Conservation (phyloP, 495 filamentous ascomycete species). For the Friedmanniomyces simplex region DNA sequence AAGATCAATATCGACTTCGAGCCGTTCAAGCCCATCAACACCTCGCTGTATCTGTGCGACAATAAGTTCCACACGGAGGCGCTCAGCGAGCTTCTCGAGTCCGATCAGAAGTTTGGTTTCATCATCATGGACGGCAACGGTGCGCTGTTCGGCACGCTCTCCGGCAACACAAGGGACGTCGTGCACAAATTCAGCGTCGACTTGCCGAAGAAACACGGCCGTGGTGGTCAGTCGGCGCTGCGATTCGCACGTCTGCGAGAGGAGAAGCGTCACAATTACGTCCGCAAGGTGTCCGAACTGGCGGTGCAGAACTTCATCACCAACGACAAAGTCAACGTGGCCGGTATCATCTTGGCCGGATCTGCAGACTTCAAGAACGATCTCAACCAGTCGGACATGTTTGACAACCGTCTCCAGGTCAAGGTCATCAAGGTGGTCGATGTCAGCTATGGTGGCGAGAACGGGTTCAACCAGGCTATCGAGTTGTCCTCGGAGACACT, state of each 20-base stretch:
- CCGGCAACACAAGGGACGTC: conserved; percentile 93
- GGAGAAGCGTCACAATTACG: conserved; percentile 99
- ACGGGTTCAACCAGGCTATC: conserved; percentile 99
- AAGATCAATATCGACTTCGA: conserved; percentile 99
- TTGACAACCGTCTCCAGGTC: conserved; percentile 75
- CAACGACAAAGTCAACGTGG: conserved; percentile 93
- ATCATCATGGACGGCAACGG: conserved; percentile 99
- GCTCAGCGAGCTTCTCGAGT: conserved; percentile 88
- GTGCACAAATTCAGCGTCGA: conserved; percentile 96
- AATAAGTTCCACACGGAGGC: conserved; percentile 99
- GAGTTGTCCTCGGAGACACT: conserved; percentile 92
- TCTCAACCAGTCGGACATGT: conserved; percentile 93
- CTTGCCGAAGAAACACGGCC: conserved; percentile 97
- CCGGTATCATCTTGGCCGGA: conserved; percentile 85
- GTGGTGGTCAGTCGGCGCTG: conserved; percentile 97
- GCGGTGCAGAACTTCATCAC: conserved; percentile 98
- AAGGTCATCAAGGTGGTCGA: conserved; percentile 99
- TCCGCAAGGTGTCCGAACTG: conserved; percentile 93
- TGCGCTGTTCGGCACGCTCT: conserved; percentile 89
- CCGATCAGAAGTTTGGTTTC: conserved; percentile 97
- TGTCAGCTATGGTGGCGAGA: conserved; percentile 96
- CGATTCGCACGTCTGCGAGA: conserved; percentile 99
- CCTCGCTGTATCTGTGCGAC: conserved; percentile 95
- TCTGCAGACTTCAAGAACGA: conserved; percentile 99
- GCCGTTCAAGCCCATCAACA: conserved; percentile 99